Evolutionary conservation across 164 flowering plant genomes (phyloP).

Genomic region (Aristolochia californica): DNA sequence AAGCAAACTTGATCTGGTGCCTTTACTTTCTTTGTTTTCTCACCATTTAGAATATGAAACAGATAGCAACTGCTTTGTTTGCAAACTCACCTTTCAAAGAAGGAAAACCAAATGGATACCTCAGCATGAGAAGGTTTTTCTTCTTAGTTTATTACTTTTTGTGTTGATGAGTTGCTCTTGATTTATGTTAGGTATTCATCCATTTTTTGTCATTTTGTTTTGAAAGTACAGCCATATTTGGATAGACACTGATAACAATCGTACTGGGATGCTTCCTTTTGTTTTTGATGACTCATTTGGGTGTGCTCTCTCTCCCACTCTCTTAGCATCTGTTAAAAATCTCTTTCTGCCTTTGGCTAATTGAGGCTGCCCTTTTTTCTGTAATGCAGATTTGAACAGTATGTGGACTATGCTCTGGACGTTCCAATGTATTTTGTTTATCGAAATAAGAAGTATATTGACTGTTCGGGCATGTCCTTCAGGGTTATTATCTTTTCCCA

Average conservation of each 20-base stretch:
- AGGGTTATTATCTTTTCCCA: conserved; percentile 39
- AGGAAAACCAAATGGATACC: conserved; percentile 94
- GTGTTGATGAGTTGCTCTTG: not conserved
- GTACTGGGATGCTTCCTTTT: conserved; percentile 98
- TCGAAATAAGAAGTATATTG: conserved; percentile 83
- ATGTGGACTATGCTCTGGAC: conserved; percentile 96
- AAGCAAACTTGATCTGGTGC: not conserved
- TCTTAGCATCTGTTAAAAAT: not conserved
- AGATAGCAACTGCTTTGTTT: conserved; percentile 97
- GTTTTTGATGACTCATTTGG: conserved; percentile 96
- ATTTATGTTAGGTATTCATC: not conserved
- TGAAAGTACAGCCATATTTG: conserved; percentile 67
- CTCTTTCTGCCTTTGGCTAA: not conserved
- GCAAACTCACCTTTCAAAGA: conserved; percentile 98
- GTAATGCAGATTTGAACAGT: conserved; percentile 80
- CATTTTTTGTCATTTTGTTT: not conserved
- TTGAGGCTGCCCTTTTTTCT: not conserved
- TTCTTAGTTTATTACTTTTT: not conserved
- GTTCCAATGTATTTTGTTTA: conserved; percentile 98
- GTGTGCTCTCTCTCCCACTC: conserved; percentile 30
- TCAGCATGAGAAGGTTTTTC: conserved; percentile 91
- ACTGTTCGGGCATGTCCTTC: conserved; percentile 89
- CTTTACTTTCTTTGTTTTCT: conserved; percentile 13
- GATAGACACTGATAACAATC: conserved; percentile 88
- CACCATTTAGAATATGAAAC: conserved; percentile 22